A percentile compares a stretch with the other conserved stretches of the same genome.
Conservation (phyloP, 371 early-diverging fungal genomes). For the Syncephalastrum contaminatum region DNA sequence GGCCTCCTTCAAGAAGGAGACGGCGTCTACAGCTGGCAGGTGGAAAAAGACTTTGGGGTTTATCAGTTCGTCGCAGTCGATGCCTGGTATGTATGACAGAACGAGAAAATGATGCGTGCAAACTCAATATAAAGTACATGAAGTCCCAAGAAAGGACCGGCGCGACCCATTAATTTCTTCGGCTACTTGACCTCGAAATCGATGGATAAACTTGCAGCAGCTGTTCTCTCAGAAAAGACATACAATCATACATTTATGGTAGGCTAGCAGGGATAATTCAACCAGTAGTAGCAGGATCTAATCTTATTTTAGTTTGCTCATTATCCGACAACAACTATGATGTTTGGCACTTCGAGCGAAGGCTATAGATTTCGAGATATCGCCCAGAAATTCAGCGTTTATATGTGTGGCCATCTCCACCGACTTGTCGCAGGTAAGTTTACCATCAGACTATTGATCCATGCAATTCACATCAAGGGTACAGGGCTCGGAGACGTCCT, state of each 20-base stretch:
- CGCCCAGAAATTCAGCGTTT: constrained; percentile 62
- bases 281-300: neutral
- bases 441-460: neutral
- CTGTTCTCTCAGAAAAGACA: constrained; percentile 20
- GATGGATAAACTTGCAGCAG: constrained; percentile 68
- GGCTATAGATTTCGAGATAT: constrained; percentile 65
- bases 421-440: constrained; percentile 64
- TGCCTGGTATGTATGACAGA: constrained; percentile 61
- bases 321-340: constrained; percentile 83
- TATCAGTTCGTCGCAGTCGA: constrained; percentile 87
- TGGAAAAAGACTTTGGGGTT: constrained; percentile 60
- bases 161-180: constrained; percentile 90
- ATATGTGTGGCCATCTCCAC: constrained; percentile 90
- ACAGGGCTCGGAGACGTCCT: constrained; percentile 66
- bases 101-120: neutral
- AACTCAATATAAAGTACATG: neutral
- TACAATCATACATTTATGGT: constrained; percentile 73
- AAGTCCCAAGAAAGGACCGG: constrained; percentile 75
- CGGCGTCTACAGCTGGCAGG: constrained; percentile 56
- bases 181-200: constrained; percentile 74
- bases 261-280: constrained; percentile 14
- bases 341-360: constrained; percentile 65
- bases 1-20: constrained; percentile 48
- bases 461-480: neutral
- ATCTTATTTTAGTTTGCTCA: constrained; percentile 58